These are phyloP conservation scores for Saturnispora halmiae DNA, from an alignment of 805 yeast genomes.

Conservation along the genomic window DNA sequence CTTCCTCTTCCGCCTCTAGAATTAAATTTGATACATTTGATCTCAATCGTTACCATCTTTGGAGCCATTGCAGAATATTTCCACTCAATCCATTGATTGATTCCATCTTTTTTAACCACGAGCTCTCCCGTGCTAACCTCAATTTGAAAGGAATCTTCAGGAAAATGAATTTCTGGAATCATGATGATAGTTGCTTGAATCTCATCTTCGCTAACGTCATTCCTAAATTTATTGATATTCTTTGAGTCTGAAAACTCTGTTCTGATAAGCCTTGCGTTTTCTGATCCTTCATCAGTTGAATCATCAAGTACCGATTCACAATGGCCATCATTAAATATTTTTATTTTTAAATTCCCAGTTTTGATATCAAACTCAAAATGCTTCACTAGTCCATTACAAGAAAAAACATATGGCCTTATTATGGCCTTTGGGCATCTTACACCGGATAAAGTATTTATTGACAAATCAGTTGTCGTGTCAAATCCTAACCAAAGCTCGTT, in stretches of 20 bases:
- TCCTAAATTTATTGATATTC: not conserved
- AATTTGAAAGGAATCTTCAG: conserved; percentile 38
- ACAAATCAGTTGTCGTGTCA: not conserved
- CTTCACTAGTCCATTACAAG: conserved; percentile 49
- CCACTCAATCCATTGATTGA: conserved; percentile 61
- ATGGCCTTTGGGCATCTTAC: conserved; percentile 68
- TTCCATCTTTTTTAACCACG: conserved; percentile 40
- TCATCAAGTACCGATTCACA: not conserved
- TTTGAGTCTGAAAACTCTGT: no score
- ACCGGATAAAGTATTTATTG: conserved; percentile 33
- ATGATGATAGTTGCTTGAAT: conserved; percentile 48
- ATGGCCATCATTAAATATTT: not conserved
- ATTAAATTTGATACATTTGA: not conserved
- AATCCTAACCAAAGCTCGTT: not conserved
- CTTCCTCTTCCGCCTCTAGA: not conserved
- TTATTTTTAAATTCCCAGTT: conserved; percentile 36
- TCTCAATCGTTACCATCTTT: not conserved
- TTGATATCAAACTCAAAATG: conserved; percentile 52
- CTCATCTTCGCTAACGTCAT: conserved; percentile 3
- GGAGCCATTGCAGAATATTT: conserved; percentile 2
- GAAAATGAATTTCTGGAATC: conserved; percentile 69
- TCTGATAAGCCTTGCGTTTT: no score
- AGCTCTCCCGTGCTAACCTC: conserved; percentile 43
- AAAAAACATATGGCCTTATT: conserved; percentile 66
- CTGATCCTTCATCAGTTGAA: no score